Evolutionary conservation across 2,329 filamentous ascomycete genomes (phyloP), one percentile per base, ranked within the genome.

Genomic region (Nemania sp.): DNA sequence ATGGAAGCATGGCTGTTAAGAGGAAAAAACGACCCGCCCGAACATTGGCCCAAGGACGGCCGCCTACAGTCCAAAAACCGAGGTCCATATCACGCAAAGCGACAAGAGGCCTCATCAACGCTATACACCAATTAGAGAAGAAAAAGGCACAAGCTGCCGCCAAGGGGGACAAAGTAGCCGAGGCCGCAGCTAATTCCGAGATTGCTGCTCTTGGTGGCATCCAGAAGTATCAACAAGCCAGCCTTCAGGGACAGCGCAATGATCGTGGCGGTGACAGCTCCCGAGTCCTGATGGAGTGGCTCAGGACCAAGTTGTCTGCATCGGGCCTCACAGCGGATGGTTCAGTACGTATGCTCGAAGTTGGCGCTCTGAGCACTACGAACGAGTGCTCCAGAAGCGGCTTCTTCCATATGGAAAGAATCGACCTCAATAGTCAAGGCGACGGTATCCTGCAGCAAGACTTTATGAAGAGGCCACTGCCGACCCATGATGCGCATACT

Each of bases 391-490:
- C 92, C 0, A 85, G 80, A 62, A 90, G 89, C 63, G 81, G 81
- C 6, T 73, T 84, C 45, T 90, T 98, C 68, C 80, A 90, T 37
- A 86, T 96, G 69, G 84, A 88, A 63, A 86, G 92, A 65, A 97
- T 99, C 73, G 95, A 99, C 72, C 79, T 99, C 57, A 90, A 96
- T 75, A 95, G 92, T 61, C 92, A 96, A 72, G 88, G 88, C 48
- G 81, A 88, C 1, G 88, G 87, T 0, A 99, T 99, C 66, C 73
- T 87, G 59, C 87, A 96, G 74, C 92, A 97, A 73, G 92, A 99
- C 74, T 98, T 99, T 71, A 97, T 99, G 93, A 79, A 91, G 67
- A 83, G 92, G 25, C 90, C 92, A 0, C 75, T 94, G 2, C 94
- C 94, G 0, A 73, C 72, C 5, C 74, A 81, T 20, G 79, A 83